Percentiles rank a stretch among this genome's conserved stretches.
Evolutionary conservation across 2,329 filamentous ascomycete genomes (phyloP).

Genomic region (Aureobasidium leucospermi): DNA sequence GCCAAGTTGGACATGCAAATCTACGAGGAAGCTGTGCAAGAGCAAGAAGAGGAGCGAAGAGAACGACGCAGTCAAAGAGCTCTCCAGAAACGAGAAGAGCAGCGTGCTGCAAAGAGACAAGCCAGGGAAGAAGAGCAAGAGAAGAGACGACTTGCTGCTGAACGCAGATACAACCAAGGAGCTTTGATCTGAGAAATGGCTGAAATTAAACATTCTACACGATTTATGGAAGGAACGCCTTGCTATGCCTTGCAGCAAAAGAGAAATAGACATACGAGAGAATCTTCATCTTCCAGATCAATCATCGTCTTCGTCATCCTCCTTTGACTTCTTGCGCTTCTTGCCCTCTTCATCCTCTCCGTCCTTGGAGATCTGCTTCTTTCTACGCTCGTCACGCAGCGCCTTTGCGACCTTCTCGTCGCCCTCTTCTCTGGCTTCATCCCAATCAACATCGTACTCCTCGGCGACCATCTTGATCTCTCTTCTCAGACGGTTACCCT

Average conservation of each 20-base stretch:
- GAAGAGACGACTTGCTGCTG: slow-evolving; percentile 27
- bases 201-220: background rate
- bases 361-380: slow-evolving; percentile 30
- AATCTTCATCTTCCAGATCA: background rate
- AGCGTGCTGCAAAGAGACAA: slow-evolving; percentile 29
- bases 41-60: slow-evolving; percentile 25
- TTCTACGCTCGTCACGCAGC: slow-evolving; percentile 42
- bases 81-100: slow-evolving; percentile 28
- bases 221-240: background rate
- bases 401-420: slow-evolving; percentile 50
- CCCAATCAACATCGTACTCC: slow-evolving; percentile 88
- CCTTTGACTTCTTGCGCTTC: slow-evolving; percentile 1
- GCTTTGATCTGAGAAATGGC: slow-evolving; percentile 24
- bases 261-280: background rate
- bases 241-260: background rate
- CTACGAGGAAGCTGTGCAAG: slow-evolving; percentile 23
- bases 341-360: slow-evolving; percentile 31
- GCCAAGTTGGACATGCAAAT: slow-evolving; percentile 33
- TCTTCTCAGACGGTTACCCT: slow-evolving; percentile 66
- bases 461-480: slow-evolving; percentile 76
- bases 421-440: slow-evolving; percentile 55
- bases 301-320: slow-evolving; percentile 4
- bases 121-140: slow-evolving; percentile 27
- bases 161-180: slow-evolving; percentile 36
- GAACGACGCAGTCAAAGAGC: slow-evolving; percentile 28